Conservation (phyloP, 768 basidiomycete species). For the Fomitopsis pulvina region DNA sequence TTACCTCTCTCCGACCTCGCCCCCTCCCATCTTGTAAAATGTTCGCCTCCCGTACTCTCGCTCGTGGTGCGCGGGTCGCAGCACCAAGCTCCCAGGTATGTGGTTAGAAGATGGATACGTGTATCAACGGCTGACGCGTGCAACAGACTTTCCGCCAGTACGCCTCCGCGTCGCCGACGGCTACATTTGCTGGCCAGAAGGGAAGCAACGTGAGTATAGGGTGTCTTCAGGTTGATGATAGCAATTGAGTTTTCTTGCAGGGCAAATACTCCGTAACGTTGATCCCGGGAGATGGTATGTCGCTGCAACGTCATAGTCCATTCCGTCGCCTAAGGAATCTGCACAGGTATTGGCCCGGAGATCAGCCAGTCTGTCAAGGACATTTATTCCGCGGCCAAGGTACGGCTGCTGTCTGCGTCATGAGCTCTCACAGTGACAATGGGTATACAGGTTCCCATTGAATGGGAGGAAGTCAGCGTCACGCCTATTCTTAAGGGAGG, state of each 20-base stretch:
- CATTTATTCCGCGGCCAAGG: conserved; percentile 87
- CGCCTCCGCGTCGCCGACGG: conserved; percentile 74
- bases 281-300: conserved; percentile 91
- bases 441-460: conserved; percentile 87
- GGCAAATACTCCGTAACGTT: conserved; percentile 96
- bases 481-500: conserved; percentile 90
- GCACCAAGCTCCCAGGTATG: conserved; percentile 43
- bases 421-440: too few relatives aligned
- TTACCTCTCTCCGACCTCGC: conserved; percentile 12
- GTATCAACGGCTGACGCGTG: neutral
- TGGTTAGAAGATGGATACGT: neutral
- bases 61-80: conserved; percentile 49
- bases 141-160: conserved; percentile 51
- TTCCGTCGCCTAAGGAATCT: conserved; percentile 14
- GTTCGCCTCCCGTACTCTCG: conserved; percentile 53
- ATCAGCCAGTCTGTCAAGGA: conserved; percentile 94
- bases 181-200: conserved; percentile 88
- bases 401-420: conserved; percentile 25
- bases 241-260: conserved; percentile 31
- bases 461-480: conserved; percentile 99
- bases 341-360: conserved; percentile 93
- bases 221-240: neutral
- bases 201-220: conserved; percentile 61
- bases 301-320: conserved; percentile 7
- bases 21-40: conserved; percentile 33